A percentile compares a stretch with the other conserved stretches of the same genome.
Evolutionary conservation across 176 grass and related monocot genomes (phyloP).

Genomic region (Paspalum vaginatum): DNA sequence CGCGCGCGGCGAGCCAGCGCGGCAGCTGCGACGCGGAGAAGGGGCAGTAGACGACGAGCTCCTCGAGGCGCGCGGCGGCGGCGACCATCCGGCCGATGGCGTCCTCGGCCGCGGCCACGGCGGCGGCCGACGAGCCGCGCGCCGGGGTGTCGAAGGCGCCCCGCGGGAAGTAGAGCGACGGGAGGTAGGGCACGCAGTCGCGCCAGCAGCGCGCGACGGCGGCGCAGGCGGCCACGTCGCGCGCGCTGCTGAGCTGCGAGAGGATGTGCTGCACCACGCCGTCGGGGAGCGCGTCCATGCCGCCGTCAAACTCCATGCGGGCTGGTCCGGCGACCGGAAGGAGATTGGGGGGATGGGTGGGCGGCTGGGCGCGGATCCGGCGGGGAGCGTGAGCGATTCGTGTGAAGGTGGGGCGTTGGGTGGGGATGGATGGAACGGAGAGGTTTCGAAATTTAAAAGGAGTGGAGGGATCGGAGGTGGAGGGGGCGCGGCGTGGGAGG

Average conservation of each 20-base stretch:
- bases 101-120: slow-evolving; percentile 48
- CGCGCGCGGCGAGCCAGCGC: slow-evolving; percentile 52
- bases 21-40: slow-evolving; percentile 59
- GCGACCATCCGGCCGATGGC: slow-evolving; percentile 77
- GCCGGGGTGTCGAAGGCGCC: slow-evolving; percentile 53
- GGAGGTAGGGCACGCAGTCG: slow-evolving; percentile 73
- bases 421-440: no score
- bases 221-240: slow-evolving; percentile 73
- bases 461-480: background rate
- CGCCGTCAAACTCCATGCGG: slow-evolving; percentile 9
- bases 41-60: slow-evolving; percentile 95
- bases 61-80: slow-evolving; percentile 56
- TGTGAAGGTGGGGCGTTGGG: background rate
- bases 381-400: background rate
- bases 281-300: slow-evolving; percentile 81
- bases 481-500: background rate
- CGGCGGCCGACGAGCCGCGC: background rate
- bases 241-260: slow-evolving; percentile 71
- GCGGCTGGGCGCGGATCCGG: background rate
- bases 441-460: slow-evolving; percentile 37
- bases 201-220: slow-evolving; percentile 76
- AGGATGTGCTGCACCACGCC: slow-evolving; percentile 81
- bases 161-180: slow-evolving; percentile 87
- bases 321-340: background rate
- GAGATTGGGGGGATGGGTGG: background rate